Conservation (phyloP, 345 rosid species). For the Geranium brycei region DNA sequence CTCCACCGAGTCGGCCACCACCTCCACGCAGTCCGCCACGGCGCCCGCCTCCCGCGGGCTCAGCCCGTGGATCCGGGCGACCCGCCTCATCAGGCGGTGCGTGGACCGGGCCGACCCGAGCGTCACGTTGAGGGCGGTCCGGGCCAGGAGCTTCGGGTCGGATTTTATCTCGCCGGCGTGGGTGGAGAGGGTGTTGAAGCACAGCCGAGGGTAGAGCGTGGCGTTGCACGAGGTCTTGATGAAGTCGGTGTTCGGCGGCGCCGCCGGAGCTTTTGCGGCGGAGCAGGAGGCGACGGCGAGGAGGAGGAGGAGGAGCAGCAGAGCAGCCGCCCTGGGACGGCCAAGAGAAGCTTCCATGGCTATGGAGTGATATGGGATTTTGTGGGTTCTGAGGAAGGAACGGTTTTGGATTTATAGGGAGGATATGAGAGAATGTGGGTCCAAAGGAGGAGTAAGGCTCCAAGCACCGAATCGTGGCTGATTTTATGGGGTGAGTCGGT, state of each 20-base stretch:
- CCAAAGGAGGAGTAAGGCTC: too few relatives aligned
- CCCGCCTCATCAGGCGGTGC: slow-evolving; percentile 9
- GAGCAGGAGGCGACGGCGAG: not conserved
- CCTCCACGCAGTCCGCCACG: not conserved
- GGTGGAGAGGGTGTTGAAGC: slow-evolving; percentile 25
- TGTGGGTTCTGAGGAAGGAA: not conserved
- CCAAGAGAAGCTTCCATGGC: not conserved
- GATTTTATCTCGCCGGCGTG: slow-evolving; percentile 22
- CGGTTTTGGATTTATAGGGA: not conserved
- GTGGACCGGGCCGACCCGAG: slow-evolving; percentile 12
- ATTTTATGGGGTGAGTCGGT: too few relatives aligned
- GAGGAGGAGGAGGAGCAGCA: not conserved
- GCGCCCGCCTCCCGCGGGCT: not conserved
- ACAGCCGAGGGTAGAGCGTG: slow-evolving; percentile 23
- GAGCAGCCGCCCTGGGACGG: not conserved
- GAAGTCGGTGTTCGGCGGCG: slow-evolving; percentile 11
- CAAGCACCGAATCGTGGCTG: not conserved
- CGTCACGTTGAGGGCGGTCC: slow-evolving; percentile 20
- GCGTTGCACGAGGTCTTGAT: slow-evolving; percentile 19
- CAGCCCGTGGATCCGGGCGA: slow-evolving; percentile 5
- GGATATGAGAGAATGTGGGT: too few relatives aligned
- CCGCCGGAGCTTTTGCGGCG: not conserved
- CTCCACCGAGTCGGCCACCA: slow-evolving; percentile 8
- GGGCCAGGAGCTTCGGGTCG: slow-evolving; percentile 21
- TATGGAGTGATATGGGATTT: not conserved